A percentile compares a stretch with the other conserved stretches of the same genome.
Evolutionary conservation across 495 filamentous ascomycete species (phyloP).

Genomic region (Saxophila tyrrhenica): DNA sequence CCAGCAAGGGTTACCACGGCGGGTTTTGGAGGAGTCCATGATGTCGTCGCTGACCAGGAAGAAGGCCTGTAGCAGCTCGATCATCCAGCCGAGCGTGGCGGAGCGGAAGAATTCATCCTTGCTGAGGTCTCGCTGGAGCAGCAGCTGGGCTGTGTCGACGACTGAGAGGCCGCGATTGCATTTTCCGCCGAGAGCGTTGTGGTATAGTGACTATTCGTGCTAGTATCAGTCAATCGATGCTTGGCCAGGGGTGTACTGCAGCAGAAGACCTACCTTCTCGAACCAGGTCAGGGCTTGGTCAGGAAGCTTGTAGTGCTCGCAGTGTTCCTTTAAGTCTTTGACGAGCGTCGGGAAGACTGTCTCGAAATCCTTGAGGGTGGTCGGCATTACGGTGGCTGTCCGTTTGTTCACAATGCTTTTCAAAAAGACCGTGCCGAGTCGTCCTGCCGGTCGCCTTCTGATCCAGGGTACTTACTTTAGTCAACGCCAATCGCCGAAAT

Average conservation of each 20-base stretch:
- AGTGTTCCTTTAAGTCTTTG: constrained; percentile 63
- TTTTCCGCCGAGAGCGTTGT: constrained; percentile 89
- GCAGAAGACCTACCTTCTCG: constrained; percentile 48
- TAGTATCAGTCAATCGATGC: constrained; percentile 7
- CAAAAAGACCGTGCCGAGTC: too few relatives aligned
- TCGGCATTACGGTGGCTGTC: background rate
- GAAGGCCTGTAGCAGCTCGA: constrained; percentile 94
- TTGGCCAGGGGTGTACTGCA: background rate
- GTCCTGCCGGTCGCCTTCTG: too few relatives aligned
- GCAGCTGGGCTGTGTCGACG: constrained; percentile 72
- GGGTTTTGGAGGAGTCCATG: constrained; percentile 90
- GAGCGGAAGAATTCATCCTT: constrained; percentile 74
- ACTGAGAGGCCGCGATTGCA: constrained; percentile 98
- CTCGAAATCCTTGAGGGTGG: constrained; percentile 59
- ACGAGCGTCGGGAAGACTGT: constrained; percentile 69
- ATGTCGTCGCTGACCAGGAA: constrained; percentile 98
- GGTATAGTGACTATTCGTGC: constrained; percentile 41
- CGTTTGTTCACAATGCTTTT: too few relatives aligned
- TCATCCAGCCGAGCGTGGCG: constrained; percentile 87
- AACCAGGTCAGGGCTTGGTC: constrained; percentile 78
- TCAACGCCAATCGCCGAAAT: too few relatives aligned
- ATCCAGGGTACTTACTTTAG: too few relatives aligned
- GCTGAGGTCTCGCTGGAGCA: constrained; percentile 59
- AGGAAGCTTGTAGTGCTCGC: constrained; percentile 69
- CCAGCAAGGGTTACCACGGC: constrained; percentile 90